phyloP scores from a whole-genome alignment of 2,329 filamentous ascomycete genomes.

The Claviceps sp. region DNA sequence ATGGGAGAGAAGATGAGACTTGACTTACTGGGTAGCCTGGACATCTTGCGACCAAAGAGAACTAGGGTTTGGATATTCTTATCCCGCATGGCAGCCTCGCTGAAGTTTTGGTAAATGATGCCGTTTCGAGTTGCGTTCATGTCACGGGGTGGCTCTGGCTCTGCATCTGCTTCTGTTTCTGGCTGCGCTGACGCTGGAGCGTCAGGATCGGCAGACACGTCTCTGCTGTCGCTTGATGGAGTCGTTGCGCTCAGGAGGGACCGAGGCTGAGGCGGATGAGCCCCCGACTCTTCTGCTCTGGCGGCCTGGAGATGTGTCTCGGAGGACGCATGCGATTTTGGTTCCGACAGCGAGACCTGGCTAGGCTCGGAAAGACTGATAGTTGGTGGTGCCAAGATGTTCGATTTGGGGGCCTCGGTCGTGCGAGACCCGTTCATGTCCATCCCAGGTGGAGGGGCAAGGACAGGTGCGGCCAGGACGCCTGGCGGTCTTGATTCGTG shows the following conservation, averaged over 20 bases:
- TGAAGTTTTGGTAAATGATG: slow-evolving; percentile 47
- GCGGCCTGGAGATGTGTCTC: neutral
- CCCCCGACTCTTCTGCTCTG: no score
- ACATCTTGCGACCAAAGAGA: slow-evolving; percentile 46
- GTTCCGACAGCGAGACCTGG: neutral
- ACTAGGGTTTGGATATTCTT: slow-evolving; percentile 44
- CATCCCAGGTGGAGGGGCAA: slow-evolving; percentile 23
- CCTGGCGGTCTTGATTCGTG: slow-evolving; percentile 16
- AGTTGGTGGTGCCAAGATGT: slow-evolving; percentile 29
- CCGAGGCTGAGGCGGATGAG: neutral
- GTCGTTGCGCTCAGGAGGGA: slow-evolving; percentile 4
- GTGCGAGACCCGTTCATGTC: slow-evolving; percentile 11
- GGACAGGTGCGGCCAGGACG: slow-evolving; percentile 25
- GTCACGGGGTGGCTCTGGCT: slow-evolving; percentile 7
- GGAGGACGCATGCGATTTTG: neutral
- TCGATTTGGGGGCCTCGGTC: slow-evolving; percentile 26
- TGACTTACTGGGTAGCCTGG: slow-evolving; percentile 38
- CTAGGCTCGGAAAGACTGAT: neutral
- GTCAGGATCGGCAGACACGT: slow-evolving; percentile 6
- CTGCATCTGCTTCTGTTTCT: no score
- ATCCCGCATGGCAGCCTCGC: slow-evolving; percentile 41
- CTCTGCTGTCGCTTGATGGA: slow-evolving; percentile 6
- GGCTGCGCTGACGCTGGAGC: slow-evolving; percentile 7
- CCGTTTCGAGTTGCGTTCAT: slow-evolving; percentile 28
- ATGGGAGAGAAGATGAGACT: no score